Evolutionary conservation across 2,329 filamentous ascomycete species (phyloP).

Genomic region (Lachnellula hyalina): DNA sequence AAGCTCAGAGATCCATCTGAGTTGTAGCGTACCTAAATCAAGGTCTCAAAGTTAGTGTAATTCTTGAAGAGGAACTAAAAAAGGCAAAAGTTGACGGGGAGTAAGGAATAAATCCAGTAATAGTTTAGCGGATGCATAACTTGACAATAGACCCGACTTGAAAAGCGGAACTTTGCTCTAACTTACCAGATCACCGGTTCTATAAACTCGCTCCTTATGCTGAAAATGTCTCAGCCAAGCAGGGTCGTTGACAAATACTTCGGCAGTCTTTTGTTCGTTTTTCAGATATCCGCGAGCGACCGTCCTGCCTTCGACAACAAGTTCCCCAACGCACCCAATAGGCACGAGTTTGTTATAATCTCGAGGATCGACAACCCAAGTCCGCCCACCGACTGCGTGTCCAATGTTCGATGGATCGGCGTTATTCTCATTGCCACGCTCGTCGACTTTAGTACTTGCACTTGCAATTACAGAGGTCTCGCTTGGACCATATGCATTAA

Average conservation of each 20-base stretch:
- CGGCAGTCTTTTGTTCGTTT: slow-evolving; percentile 50
- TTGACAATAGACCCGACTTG: too few species aligned
- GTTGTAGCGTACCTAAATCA: slow-evolving; percentile 1
- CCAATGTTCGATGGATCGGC: slow-evolving; percentile 16
- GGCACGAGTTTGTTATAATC: slow-evolving; percentile 15
- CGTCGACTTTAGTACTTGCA: neutral
- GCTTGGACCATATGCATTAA: slow-evolving; percentile 38
- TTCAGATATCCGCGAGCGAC: slow-evolving; percentile 57
- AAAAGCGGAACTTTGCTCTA: too few species aligned
- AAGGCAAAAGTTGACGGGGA: too few species aligned
- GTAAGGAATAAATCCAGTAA: too few species aligned
- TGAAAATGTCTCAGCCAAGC: slow-evolving; percentile 38
- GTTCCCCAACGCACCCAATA: slow-evolving; percentile 18
- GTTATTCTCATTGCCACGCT: slow-evolving; percentile 3
- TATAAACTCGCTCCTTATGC: neutral
- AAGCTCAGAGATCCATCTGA: slow-evolving; percentile 38
- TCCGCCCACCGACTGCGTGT: slow-evolving; percentile 9
- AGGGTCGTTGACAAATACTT: slow-evolving; percentile 52
- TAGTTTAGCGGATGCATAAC: too few species aligned
- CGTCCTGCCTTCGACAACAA: slow-evolving; percentile 40
- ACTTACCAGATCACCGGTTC: slow-evolving; percentile 5
- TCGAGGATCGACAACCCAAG: slow-evolving; percentile 33
- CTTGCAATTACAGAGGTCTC: slow-evolving; percentile 15
- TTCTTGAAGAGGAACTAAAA: too few species aligned
- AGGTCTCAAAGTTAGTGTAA: too few species aligned